These are phyloP conservation scores for Phytophthora meadii DNA, from an alignment of 352 stramenopile species.

Conservation along the genomic window DNA sequence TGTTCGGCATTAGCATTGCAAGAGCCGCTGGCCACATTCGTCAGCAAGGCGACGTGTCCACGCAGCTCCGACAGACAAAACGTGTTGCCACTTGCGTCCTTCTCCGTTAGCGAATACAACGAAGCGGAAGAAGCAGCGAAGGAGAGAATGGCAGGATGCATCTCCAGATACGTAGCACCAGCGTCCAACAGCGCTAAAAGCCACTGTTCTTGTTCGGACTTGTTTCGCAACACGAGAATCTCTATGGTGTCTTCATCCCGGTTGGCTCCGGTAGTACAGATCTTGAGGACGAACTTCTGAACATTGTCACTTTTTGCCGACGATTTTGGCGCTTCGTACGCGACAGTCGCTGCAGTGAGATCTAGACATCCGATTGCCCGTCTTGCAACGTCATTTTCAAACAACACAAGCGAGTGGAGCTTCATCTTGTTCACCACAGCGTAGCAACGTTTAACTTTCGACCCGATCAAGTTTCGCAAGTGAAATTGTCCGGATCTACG, in stretches of 20 bases:
- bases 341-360: constrained; percentile 36
- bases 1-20: constrained; percentile 52
- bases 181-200: constrained; percentile 54
- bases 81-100: constrained; percentile 59
- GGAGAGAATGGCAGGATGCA: constrained; percentile 30
- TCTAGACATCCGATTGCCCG: constrained; percentile 27
- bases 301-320: constrained; percentile 8
- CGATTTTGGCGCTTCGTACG: constrained; percentile 25
- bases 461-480: constrained; percentile 15
- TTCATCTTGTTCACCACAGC: constrained; percentile 43
- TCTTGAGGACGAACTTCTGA: constrained; percentile 26
- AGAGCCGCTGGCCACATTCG: constrained; percentile 66
- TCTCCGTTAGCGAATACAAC: constrained; percentile 82
- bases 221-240: constrained; percentile 39
- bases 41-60: constrained; percentile 67
- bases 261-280: constrained; percentile 21
- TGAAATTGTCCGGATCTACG: constrained; percentile 14
- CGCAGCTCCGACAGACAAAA: constrained; percentile 70
- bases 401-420: constrained; percentile 40
- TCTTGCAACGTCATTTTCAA: constrained; percentile 41
- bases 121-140: constrained; percentile 48
- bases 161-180: constrained; percentile 57
- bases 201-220: constrained; percentile 53
- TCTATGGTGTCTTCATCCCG: constrained; percentile 30
- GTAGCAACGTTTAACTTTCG: constrained; percentile 31